Percentiles rank a stretch among this genome's conserved stretches.
phyloP scores from a whole-genome alignment of 225 moss, liverwort and hornwort genomes.

The Rhytidiadelphus loreus region DNA sequence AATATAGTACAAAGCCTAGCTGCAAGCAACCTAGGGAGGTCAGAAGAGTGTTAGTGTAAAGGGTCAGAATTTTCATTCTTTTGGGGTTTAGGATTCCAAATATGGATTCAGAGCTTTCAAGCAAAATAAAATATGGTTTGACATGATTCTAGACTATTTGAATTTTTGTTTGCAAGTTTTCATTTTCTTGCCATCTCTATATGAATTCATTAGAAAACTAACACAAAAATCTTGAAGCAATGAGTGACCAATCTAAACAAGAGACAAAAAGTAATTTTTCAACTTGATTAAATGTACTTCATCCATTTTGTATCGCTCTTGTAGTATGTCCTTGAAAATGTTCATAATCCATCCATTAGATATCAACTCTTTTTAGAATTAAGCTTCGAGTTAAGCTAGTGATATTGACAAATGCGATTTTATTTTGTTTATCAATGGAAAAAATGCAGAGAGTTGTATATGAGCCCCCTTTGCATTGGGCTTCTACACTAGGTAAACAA shows the following conservation, averaged over 20 bases:
- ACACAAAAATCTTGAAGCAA: no score
- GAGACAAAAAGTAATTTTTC: neutral
- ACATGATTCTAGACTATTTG: neutral
- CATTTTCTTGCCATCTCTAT: neutral
- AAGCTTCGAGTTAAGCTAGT: neutral
- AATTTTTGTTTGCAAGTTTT: neutral
- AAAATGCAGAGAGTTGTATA: neutral
- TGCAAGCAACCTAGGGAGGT: no score
- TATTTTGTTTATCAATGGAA: neutral
- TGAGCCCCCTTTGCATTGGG: neutral
- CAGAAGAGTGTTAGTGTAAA: no score
- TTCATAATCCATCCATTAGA: neutral
- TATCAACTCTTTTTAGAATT: neutral
- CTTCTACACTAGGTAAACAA: neutral
- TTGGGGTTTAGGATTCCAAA: no score
- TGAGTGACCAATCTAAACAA: neutral
- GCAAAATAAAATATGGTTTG: neutral
- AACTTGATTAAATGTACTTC: neutral
- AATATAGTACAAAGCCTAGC: no score
- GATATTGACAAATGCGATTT: neutral
- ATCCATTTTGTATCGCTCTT: neutral
- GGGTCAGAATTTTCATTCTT: no score
- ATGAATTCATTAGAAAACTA: no score
- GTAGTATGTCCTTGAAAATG: no score
- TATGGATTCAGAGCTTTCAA: neutral